A percentile compares a stretch with the other conserved stretches of the same genome.
These are phyloP conservation scores for Hemisphaericaspora subhashii DNA, from an alignment of 1,139 yeast species.

Conservation along the genomic window DNA sequence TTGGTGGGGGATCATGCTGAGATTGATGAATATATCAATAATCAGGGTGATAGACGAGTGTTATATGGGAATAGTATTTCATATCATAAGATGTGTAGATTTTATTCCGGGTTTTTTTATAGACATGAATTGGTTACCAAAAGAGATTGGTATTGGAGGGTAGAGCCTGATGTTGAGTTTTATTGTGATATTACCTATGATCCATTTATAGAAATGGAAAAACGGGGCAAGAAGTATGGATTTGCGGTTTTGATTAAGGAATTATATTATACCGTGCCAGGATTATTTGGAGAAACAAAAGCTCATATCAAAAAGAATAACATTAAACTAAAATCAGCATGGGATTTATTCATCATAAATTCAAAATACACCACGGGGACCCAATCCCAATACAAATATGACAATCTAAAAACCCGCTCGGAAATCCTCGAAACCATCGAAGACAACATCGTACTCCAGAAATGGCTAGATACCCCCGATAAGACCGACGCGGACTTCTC, in stretches of 20 bases:
- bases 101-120: slow-evolving; percentile 75
- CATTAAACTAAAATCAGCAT: slow-evolving; percentile 53
- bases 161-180: slow-evolving; percentile 87
- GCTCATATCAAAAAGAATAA: slow-evolving; percentile 51
- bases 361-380: slow-evolving; percentile 25
- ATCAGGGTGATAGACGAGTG: slow-evolving; percentile 78
- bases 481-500: slow-evolving; percentile 27
- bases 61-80: slow-evolving; percentile 79
- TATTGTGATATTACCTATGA: slow-evolving; percentile 90
- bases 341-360: slow-evolving; percentile 54
- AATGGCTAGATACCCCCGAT: slow-evolving; percentile 21
- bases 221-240: slow-evolving; percentile 71
- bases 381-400: slow-evolving; percentile 22
- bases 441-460: slow-evolving; percentile 25
- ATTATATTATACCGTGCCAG: slow-evolving; percentile 76
- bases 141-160: slow-evolving; percentile 91
- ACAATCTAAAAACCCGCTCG: slow-evolving; percentile 16
- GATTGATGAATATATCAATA: slow-evolving; percentile 55
- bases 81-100: slow-evolving; percentile 73
- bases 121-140: slow-evolving; percentile 67
- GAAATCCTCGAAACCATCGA: slow-evolving; percentile 31
- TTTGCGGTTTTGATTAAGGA: slow-evolving; percentile 78
- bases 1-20: slow-evolving; percentile 34
- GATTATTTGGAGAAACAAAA: slow-evolving; percentile 68
- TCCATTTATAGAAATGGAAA: slow-evolving; percentile 81